These are phyloP conservation scores for Cryptosporidium sp. DNA, from an alignment of 169 alveolate genomes.

Conservation along the genomic window DNA sequence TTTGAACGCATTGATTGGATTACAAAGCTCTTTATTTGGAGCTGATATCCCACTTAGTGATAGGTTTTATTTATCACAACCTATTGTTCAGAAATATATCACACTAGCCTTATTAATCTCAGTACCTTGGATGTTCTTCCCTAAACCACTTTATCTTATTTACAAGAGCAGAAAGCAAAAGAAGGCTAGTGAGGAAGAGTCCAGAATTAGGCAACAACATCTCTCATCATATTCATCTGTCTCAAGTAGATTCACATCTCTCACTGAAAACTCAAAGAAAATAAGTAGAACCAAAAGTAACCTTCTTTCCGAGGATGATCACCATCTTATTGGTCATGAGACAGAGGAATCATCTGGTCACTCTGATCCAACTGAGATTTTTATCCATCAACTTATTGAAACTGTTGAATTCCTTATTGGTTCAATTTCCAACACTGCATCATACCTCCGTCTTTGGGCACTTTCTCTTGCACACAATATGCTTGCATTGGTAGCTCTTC, in stretches of 20 bases:
- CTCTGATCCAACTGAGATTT: slow-evolving; percentile 88
- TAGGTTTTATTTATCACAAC: slow-evolving; percentile 85
- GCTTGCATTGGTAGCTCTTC: slow-evolving; percentile 81
- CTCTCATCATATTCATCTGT: slow-evolving; percentile 51
- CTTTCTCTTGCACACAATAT: slow-evolving; percentile 98
- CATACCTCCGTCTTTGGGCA: slow-evolving; percentile 99
- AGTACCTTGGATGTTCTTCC: slow-evolving; percentile 95
- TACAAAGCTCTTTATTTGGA: slow-evolving; percentile 85
- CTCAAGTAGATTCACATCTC: slow-evolving; percentile 27
- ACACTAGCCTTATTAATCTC: slow-evolving; percentile 87
- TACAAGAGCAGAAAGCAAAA: slow-evolving; percentile 76
- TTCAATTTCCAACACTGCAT: slow-evolving; percentile 98
- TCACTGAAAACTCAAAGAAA: slow-evolving; percentile 33
- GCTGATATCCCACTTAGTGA: slow-evolving; percentile 81
- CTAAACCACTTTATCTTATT: slow-evolving; percentile 90
- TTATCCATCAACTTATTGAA: slow-evolving; percentile 96
- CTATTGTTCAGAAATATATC: slow-evolving; percentile 83
- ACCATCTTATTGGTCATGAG: slow-evolving; percentile 79
- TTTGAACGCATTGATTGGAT: slow-evolving; percentile 95
- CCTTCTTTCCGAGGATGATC: slow-evolving; percentile 77
- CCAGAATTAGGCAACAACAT: slow-evolving; percentile 18
- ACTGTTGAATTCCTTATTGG: slow-evolving; percentile 99
- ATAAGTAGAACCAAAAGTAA: background rate
- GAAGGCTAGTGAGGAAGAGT: slow-evolving; percentile 25
- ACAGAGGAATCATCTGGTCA: slow-evolving; percentile 76